These are phyloP conservation scores for Amanita pallidorosea DNA, from an alignment of 768 basidiomycete species.

Conservation along the genomic window DNA sequence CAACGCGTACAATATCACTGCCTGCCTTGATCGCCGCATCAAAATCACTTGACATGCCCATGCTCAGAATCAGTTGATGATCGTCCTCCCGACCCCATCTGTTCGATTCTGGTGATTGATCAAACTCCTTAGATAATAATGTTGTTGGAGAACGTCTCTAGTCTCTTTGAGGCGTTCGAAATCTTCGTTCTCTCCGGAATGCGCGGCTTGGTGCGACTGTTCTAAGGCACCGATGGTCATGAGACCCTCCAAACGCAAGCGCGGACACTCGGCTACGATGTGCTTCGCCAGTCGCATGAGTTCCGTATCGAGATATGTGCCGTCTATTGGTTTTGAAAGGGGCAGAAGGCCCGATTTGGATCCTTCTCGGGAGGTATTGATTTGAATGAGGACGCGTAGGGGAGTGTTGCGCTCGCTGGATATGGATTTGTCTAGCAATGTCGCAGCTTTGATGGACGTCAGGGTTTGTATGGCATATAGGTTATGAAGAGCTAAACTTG, in stretches of 20 bases:
- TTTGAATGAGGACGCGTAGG: constrained; percentile 79
- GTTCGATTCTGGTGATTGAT: constrained; percentile 8
- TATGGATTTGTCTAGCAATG: constrained; percentile 66
- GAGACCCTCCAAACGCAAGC: constrained; percentile 68
- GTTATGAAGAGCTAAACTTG: constrained; percentile 67
- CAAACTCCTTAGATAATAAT: constrained; percentile 24
- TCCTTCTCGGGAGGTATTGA: constrained; percentile 94
- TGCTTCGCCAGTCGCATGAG: constrained; percentile 58
- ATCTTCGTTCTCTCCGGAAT: constrained; percentile 46
- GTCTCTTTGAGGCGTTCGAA: constrained; percentile 63
- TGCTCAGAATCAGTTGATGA: constrained; percentile 57
- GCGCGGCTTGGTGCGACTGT: constrained; percentile 45
- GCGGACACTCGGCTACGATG: constrained; percentile 63
- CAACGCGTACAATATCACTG: constrained; percentile 83
- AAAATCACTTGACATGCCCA: constrained; percentile 98
- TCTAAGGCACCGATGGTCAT: constrained; percentile 95
- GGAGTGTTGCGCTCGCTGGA: constrained; percentile 41
- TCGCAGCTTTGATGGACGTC: constrained; percentile 71
- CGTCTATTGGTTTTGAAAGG: constrained; percentile 17
- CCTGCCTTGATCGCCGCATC: constrained; percentile 77
- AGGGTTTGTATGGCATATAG: constrained; percentile 82
- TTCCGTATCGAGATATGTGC: constrained; percentile 30
- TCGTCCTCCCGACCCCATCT: constrained; percentile 38
- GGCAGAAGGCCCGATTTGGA: constrained; percentile 80
- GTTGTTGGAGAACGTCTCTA: constrained; percentile 41